Percentiles rank a stretch among this genome's conserved stretches.
Evolutionary conservation across 2,329 filamentous ascomycete genomes (phyloP).

Genomic region (Penicillium sp.): DNA sequence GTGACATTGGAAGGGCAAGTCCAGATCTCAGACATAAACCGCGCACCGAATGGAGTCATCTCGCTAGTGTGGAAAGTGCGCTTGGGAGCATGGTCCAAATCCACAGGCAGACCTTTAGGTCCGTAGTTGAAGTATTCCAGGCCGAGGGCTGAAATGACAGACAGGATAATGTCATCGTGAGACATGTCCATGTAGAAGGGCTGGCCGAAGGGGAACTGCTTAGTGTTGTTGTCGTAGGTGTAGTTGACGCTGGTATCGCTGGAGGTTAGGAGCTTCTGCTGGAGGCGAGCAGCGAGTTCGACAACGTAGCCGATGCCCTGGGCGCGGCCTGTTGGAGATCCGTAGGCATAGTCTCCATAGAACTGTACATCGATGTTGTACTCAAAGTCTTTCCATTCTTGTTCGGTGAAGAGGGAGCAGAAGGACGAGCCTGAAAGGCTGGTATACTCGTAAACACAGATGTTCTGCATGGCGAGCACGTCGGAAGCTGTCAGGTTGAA

Average conservation of each 20-base stretch:
- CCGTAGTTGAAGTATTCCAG: conserved; percentile 49
- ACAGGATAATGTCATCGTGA: conserved; percentile 52
- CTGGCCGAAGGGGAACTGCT: conserved; percentile 46
- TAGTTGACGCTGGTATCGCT: conserved; percentile 52
- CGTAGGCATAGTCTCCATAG: conserved; percentile 44
- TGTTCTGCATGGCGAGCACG: conserved; percentile 49
- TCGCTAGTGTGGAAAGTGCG: conserved; percentile 48
- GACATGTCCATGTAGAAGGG: conserved; percentile 52
- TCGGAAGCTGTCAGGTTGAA: conserved; percentile 50
- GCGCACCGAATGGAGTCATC: conserved; percentile 52
- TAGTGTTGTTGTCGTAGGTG: conserved; percentile 44
- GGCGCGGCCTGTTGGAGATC: conserved; percentile 49
- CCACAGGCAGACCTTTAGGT: conserved; percentile 22
- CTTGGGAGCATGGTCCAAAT: conserved; percentile 39
- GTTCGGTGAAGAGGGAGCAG: conserved; percentile 50
- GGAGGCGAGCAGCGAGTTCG: conserved; percentile 48
- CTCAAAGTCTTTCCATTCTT: conserved; percentile 54
- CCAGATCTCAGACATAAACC: conserved; percentile 53
- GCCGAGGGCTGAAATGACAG: conserved; percentile 49
- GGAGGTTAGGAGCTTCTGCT: conserved; percentile 44
- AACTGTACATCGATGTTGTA: conserved; percentile 51
- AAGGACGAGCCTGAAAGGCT: conserved; percentile 50
- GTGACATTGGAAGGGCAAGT: conserved; percentile 39
- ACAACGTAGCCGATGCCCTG: conserved; percentile 52
- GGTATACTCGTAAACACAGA: conserved; percentile 52